These are phyloP conservation scores for Acidiella bohemica DNA, from an alignment of 495 filamentous ascomycete genomes.

Conservation along the genomic window DNA sequence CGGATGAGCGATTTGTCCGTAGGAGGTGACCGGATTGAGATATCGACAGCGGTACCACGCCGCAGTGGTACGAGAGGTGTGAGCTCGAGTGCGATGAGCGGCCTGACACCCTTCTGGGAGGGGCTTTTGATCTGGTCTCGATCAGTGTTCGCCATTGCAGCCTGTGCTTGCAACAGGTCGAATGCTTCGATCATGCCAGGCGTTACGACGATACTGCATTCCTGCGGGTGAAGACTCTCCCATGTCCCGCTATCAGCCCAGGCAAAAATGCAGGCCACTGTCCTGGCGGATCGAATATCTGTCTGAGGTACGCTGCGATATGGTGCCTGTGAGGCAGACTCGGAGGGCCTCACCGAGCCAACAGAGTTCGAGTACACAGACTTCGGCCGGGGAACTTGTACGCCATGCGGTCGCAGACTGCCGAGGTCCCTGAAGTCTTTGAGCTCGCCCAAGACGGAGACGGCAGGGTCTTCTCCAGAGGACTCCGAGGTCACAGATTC, in stretches of 20 bases:
- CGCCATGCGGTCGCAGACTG: neutral
- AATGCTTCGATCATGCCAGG: conserved; percentile 81
- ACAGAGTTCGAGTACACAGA: conserved; percentile 10
- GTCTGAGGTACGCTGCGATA: conserved; percentile 44
- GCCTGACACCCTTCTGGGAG: conserved; percentile 24
- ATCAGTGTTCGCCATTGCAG: conserved; percentile 27
- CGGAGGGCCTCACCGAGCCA: conserved; percentile 54
- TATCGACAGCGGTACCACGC: conserved; percentile 79
- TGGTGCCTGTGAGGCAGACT: conserved; percentile 59
- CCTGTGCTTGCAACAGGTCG: conserved; percentile 42
- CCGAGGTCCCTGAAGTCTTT: conserved; percentile 12
- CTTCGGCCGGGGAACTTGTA: neutral
- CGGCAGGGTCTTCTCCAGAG: conserved; percentile 44
- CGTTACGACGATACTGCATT: conserved; percentile 66
- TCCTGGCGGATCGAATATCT: conserved; percentile 42
- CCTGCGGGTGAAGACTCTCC: conserved; percentile 61
- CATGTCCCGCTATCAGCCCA: conserved; percentile 76
- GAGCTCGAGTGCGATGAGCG: conserved; percentile 44
- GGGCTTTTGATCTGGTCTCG: conserved; percentile 27
- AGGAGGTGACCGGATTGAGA: conserved; percentile 76
- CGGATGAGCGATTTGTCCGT: conserved; percentile 55
- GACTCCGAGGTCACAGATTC: conserved; percentile 31
- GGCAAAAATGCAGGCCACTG: conserved; percentile 64
- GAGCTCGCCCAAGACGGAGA: conserved; percentile 23
- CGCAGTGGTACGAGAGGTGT: conserved; percentile 80